These are phyloP conservation scores for Trematosphaeria pertusa DNA, from an alignment of 2,329 filamentous ascomycete genomes.

Conservation along the genomic window DNA sequence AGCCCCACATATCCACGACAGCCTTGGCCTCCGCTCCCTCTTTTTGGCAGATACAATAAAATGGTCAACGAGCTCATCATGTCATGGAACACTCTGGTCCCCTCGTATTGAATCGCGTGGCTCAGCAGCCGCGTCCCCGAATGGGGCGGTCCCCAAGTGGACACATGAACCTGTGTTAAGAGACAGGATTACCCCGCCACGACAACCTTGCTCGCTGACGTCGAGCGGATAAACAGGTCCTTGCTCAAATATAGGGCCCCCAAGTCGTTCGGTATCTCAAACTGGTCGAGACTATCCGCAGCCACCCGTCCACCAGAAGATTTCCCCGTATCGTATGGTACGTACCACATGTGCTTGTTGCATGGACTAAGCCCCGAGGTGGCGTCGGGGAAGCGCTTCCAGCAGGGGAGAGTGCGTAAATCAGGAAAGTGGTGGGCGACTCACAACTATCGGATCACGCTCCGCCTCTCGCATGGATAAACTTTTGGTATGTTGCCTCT, in stretches of 20 bases:
- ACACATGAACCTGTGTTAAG: neutral
- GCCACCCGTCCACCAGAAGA: neutral
- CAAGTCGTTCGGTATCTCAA: conserved; percentile 18
- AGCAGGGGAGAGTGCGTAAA: neutral
- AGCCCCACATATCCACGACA: no score
- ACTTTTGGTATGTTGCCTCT: neutral
- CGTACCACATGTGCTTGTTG: neutral
- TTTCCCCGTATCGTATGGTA: neutral
- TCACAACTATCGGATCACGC: conserved; percentile 7
- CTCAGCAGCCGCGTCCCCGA: no score
- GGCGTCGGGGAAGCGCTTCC: neutral
- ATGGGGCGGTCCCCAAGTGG: no score
- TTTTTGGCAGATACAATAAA: neutral
- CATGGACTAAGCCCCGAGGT: neutral
- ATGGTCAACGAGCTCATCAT: neutral
- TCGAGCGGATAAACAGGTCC: conserved; percentile 5
- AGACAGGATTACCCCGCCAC: neutral
- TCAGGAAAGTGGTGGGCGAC: neutral
- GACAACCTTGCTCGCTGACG: conserved; percentile 3
- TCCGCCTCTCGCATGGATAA: conserved; percentile 18
- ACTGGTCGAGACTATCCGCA: conserved; percentile 12
- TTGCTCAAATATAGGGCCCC: neutral
- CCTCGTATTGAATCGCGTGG: neutral
- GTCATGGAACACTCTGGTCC: neutral
- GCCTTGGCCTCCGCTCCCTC: no score